Percentiles rank a stretch among this genome's conserved stretches.
Evolutionary conservation across 148 eudicot genomes (phyloP).

Genomic region (Dysphania ambrosioides): DNA sequence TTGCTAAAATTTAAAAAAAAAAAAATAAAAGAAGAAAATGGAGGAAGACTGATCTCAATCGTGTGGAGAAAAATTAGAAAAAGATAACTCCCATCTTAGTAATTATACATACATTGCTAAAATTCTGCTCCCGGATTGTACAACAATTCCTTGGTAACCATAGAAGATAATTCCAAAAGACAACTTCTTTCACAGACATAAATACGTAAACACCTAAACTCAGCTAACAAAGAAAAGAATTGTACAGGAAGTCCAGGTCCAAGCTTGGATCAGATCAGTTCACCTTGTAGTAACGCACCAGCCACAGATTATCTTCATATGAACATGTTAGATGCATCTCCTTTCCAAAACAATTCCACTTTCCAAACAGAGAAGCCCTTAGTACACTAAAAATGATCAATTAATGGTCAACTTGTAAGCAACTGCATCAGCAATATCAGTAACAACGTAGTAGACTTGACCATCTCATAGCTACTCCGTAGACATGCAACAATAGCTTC

Average conservation of each 20-base stretch:
- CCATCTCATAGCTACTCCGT: neutral
- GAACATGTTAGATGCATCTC: neutral
- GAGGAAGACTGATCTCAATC: no score
- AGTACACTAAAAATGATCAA: neutral
- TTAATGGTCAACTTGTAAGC: neutral
- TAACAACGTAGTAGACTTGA: neutral
- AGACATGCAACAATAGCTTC: neutral
- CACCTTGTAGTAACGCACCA: neutral
- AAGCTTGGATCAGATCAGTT: neutral
- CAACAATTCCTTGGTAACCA: neutral
- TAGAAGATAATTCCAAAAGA: neutral
- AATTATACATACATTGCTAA: neutral
- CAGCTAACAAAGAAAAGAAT: neutral
- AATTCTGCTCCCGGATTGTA: neutral
- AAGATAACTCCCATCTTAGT: neutral
- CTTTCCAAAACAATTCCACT: neutral
- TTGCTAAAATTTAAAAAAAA: neutral
- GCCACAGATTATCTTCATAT: neutral
- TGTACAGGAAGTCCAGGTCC: neutral
- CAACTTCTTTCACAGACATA: neutral
- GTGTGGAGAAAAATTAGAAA: neutral
- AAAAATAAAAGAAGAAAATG: neutral
- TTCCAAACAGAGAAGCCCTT: neutral
- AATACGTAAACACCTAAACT: neutral
- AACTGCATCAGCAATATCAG: neutral